Percentiles rank a stretch among this genome's conserved stretches.
These are phyloP conservation scores for Globisporangium uncinulatum DNA, from an alignment of 352 stramenopile species.

Conservation along the genomic window DNA sequence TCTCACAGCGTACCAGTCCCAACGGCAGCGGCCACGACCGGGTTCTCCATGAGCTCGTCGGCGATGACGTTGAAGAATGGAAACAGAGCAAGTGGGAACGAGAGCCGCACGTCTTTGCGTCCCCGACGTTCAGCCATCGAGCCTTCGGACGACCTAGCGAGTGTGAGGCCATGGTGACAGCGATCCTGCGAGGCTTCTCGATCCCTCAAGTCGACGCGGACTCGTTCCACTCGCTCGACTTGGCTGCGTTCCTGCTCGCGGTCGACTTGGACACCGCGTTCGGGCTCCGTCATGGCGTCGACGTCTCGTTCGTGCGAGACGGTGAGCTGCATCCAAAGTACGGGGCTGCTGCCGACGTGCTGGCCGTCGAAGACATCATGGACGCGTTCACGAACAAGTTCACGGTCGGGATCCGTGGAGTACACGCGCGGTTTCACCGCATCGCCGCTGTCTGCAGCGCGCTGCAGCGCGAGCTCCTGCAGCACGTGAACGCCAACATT, in stretches of 20 bases:
- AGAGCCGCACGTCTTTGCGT: neutral
- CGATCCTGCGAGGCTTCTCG: conserved; percentile 13
- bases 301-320: conserved; percentile 22
- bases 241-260: neutral
- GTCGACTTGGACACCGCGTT: neutral
- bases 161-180: conserved; percentile 5
- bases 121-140: neutral
- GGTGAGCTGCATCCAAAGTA: conserved; percentile 15
- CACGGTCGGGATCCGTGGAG: conserved; percentile 24
- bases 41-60: conserved; percentile 4
- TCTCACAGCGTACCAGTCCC: neutral
- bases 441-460: conserved; percentile 12
- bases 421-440: conserved; percentile 18
- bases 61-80: neutral
- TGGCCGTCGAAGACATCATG: conserved; percentile 14
- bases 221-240: conserved; percentile 8
- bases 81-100: conserved; percentile 9
- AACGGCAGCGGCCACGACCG: neutral
- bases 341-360: conserved; percentile 1
- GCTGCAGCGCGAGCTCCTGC: conserved; percentile 20
- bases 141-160: conserved; percentile 1
- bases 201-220: conserved; percentile 16
- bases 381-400: conserved; percentile 16
- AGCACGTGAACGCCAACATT: conserved; percentile 32
- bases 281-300: conserved; percentile 19